Evolutionary conservation across 306 rosid species (phyloP).

Genomic region (Prunus campanulata): DNA sequence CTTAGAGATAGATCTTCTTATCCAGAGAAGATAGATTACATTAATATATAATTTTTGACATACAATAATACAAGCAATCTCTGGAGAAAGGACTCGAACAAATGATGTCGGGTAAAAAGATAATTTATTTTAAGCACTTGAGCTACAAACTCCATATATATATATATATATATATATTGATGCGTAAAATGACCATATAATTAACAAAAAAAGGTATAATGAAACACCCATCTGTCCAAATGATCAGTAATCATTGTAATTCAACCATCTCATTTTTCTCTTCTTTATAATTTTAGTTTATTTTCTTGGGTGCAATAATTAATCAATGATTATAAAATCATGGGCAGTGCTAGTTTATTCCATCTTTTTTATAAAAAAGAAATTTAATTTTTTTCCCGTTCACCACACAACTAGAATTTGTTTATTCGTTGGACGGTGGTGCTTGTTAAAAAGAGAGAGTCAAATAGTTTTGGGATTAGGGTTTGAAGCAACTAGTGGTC

Average conservation of each 20-base stretch:
- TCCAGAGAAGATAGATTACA: neutral
- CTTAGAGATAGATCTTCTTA: neutral
- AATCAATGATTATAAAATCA: slow-evolving; percentile 15
- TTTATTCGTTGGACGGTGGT: slow-evolving; percentile 5
- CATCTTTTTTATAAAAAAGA: too few species aligned
- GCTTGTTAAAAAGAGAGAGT: neutral
- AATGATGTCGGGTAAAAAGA: too few species aligned
- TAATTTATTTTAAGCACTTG: too few species aligned
- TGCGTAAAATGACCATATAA: neutral
- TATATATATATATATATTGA: too few species aligned
- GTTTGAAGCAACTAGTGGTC: neutral
- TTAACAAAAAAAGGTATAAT: neutral
- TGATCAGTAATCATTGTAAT: slow-evolving; percentile 14
- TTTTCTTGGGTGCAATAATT: neutral
- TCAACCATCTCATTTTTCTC: neutral
- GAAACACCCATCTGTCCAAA: slow-evolving; percentile 5
- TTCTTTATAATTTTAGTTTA: neutral
- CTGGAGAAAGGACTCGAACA: too few species aligned
- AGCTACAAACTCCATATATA: too few species aligned
- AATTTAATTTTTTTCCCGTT: too few species aligned
- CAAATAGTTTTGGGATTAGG: slow-evolving; percentile 6
- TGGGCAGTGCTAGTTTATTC: neutral
- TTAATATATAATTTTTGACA: neutral
- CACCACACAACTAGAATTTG: neutral
- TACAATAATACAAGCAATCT: too few species aligned